These are phyloP conservation scores for Yueomyces sp. DNA, from an alignment of 805 yeast genomes.

Conservation along the genomic window DNA sequence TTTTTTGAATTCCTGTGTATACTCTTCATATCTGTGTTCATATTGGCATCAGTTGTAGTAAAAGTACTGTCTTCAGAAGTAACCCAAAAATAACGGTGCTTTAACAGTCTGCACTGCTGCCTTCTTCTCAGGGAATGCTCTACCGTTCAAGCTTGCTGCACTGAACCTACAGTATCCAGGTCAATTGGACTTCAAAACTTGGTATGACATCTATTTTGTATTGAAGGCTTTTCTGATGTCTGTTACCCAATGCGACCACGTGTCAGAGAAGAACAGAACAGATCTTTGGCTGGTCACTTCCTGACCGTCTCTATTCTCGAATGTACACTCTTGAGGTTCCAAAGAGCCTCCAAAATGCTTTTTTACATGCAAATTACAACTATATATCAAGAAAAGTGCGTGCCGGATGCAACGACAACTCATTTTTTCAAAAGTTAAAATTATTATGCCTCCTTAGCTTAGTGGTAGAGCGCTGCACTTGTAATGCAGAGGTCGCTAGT, in stretches of 20 bases:
- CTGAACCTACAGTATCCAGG: too few species aligned
- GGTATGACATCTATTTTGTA: not conserved
- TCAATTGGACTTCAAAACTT: not conserved
- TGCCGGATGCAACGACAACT: too few species aligned
- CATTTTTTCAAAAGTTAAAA: too few species aligned
- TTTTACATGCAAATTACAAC: too few species aligned
- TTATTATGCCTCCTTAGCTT: conserved; percentile 76
- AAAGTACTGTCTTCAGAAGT: not conserved
- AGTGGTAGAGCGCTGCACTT: conserved; percentile 99
- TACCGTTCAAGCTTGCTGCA: not conserved
- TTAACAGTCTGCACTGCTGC: not conserved
- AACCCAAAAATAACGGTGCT: not conserved
- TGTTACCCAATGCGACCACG: not conserved
- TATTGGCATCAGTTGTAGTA: not conserved
- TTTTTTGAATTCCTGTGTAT: not conserved
- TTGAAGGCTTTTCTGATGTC: not conserved
- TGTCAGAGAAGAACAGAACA: too few species aligned
- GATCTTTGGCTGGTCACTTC: too few species aligned
- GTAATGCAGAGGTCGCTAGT: conserved; percentile 97
- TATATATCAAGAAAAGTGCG: too few species aligned
- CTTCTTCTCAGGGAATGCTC: not conserved
- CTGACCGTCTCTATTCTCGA: too few species aligned
- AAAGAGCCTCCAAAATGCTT: too few species aligned
- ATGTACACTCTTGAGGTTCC: too few species aligned
- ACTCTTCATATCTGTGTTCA: not conserved